Conservation (phyloP, 352 stramenopile species). For the Phytophthora kernoviae region DNA sequence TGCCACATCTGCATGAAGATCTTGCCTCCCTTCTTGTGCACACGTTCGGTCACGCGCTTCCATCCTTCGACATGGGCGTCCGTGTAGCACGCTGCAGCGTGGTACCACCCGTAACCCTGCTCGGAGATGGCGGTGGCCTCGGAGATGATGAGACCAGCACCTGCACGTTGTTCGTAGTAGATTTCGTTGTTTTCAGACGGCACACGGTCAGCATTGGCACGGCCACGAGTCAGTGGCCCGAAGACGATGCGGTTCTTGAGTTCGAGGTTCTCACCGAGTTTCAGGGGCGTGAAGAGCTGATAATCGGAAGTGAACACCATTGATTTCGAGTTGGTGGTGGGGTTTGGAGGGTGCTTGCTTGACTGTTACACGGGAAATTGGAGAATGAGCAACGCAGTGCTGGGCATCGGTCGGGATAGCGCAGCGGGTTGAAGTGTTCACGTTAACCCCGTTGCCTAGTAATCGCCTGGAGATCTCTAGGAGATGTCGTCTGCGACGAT, state of each 20-base stretch:
- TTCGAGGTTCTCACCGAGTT: slow-evolving; percentile 39
- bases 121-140: slow-evolving; percentile 57
- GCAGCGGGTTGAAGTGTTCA: no score
- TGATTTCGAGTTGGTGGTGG: slow-evolving; percentile 2
- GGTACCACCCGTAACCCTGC: slow-evolving; percentile 39
- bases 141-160: slow-evolving; percentile 65
- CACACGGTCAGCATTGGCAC: slow-evolving; percentile 28
- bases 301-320: slow-evolving; percentile 26
- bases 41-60: slow-evolving; percentile 60
- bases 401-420: no score
- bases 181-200: slow-evolving; percentile 52
- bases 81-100: slow-evolving; percentile 41
- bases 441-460: no score
- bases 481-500: no score
- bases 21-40: slow-evolving; percentile 77
- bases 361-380: no score
- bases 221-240: slow-evolving; percentile 49
- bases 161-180: slow-evolving; percentile 68
- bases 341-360: slow-evolving; percentile 1
- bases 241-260: slow-evolving; percentile 63
- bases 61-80: slow-evolving; percentile 48
- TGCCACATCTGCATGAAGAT: slow-evolving; percentile 90
- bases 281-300: slow-evolving; percentile 41
- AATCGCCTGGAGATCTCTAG: no score
- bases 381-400: no score